phyloP scores from a whole-genome alignment of 2,329 filamentous ascomycete species.

The Colletotrichum liaoningense region DNA sequence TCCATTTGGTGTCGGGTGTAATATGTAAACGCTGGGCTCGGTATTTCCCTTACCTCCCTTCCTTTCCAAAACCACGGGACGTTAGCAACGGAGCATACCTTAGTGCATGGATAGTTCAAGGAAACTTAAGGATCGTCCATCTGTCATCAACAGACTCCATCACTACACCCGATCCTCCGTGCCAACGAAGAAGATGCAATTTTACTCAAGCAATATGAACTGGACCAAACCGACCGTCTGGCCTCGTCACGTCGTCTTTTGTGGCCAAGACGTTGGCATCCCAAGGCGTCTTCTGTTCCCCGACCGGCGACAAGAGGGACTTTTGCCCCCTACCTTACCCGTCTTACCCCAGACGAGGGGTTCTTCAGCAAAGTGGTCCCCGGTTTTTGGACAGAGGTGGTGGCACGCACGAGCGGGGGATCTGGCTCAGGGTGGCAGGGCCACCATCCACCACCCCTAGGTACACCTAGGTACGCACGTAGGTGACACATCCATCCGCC shows the following conservation, averaged over 20 bases:
- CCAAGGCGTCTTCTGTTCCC: not conserved
- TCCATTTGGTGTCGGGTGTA: not conserved
- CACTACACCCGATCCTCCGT: not conserved
- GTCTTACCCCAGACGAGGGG: not conserved
- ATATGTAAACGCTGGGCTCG: not conserved
- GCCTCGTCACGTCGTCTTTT: not conserved
- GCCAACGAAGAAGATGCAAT: not conserved
- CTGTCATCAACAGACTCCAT: not conserved
- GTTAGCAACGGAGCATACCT: not conserved
- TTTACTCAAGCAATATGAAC: not conserved
- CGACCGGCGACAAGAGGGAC: not conserved
- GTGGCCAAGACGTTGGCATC: not conserved
- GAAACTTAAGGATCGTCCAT: not conserved
- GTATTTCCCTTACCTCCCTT: not conserved
- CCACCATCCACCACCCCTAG: no score
- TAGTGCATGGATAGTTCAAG: not conserved
- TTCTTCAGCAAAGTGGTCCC: conserved; percentile 25
- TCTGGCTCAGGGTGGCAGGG: not conserved
- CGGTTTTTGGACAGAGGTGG: not conserved
- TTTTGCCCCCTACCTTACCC: conserved; percentile 18
- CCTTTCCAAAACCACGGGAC: not conserved
- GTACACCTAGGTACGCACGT: not conserved
- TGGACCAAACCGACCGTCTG: not conserved
- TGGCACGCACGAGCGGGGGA: not conserved
- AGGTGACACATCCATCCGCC: no score